Base-by-base conservation (phyloP, 2,329 filamentous ascomycete species). In the Claviceps sp. region DNA sequence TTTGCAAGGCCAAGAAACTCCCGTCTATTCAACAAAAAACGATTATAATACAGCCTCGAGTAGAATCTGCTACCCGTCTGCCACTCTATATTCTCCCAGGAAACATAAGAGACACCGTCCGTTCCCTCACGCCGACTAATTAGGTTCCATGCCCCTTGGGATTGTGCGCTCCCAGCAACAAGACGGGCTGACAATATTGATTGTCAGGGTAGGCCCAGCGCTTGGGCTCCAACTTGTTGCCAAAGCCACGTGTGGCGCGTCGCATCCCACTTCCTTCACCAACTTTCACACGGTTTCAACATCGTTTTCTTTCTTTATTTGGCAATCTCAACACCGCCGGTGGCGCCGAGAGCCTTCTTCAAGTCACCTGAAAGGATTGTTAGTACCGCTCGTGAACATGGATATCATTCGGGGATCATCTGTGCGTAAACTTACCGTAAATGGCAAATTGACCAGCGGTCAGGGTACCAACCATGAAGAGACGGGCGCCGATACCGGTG, bases 391-490 rank as follows among this genome's bases (percentile, higher is more conserved):
- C 8, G 18, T 43, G 48, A 1, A 38, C 11, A 13, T 37, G 7
- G 16, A 8, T 20, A 20, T 13, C 9, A 26, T 38, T 14, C 37
- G n/a, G 18, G 5, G 37, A 48, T 40, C 9, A 4, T 48, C 8
- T 38, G 26, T 37, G 42, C 22, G 16, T 40, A 16, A 16, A 51
- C 50, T 43, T 52, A 52, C 51, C 88, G 67, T 95, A 95, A 70
- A 95, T 95, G 65, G 86, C 86, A 71, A 93, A 93, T 73, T 93
- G 87, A 68, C 84, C 84, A 58, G 83, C 83, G 57, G 84, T 88
- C 61, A 88, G 71, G 60, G 82, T 85, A 70, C 85, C 84, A 63
- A 86, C 77, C 71, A 73, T 73, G 69, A 73, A 71, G 52, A 73
- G 71, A 73, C 71, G 83, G 63, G 88, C 85, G 70, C 85, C 85